Evolutionary conservation across 192 early-diverging fungal genomes (phyloP).

Genomic region (Chytriomyces sp.): DNA sequence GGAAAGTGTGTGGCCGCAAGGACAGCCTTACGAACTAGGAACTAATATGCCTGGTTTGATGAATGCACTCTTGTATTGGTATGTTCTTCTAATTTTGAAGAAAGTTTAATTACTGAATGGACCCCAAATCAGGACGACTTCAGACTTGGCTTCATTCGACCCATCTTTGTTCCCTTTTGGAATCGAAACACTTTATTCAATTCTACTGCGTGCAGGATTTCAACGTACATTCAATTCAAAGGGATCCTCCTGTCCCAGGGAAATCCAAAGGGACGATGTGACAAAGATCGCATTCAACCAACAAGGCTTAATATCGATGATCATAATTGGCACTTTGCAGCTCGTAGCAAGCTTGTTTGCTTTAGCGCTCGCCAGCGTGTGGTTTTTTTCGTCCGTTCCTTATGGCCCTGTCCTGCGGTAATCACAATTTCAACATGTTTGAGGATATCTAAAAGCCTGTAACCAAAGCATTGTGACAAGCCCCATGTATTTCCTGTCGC

Average conservation of each 20-base stretch:
- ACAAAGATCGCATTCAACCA: not conserved
- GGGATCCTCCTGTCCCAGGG: not conserved
- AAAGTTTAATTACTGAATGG: no score
- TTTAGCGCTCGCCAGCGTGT: conserved; percentile 2
- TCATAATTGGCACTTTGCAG: conserved; percentile 2
- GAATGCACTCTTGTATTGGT: conserved; percentile 25
- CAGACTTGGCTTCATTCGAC: conserved; percentile 5
- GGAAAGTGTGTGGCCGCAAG: not conserved
- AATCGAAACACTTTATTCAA: conserved; percentile 11
- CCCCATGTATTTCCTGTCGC: conserved; percentile 21
- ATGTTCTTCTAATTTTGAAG: no score
- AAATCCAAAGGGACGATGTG: not conserved
- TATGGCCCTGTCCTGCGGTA: not conserved
- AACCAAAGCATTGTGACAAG: not conserved
- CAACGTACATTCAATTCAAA: conserved; percentile 13
- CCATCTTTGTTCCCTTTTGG: conserved; percentile 3
- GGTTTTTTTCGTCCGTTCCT: conserved; percentile 12
- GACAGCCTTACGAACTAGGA: not conserved
- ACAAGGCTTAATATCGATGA: not conserved
- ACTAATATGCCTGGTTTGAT: conserved; percentile 15
- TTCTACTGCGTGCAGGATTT: conserved; percentile 8
- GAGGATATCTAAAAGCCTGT: no score
- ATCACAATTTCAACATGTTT: no score
- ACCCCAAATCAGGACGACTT: no score
- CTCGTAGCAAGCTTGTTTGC: not conserved